A percentile compares a stretch with the other conserved stretches of the same genome.
phyloP scores from a whole-genome alignment of 2,329 filamentous ascomycete species.

The Verticillium nonalfalfae region DNA sequence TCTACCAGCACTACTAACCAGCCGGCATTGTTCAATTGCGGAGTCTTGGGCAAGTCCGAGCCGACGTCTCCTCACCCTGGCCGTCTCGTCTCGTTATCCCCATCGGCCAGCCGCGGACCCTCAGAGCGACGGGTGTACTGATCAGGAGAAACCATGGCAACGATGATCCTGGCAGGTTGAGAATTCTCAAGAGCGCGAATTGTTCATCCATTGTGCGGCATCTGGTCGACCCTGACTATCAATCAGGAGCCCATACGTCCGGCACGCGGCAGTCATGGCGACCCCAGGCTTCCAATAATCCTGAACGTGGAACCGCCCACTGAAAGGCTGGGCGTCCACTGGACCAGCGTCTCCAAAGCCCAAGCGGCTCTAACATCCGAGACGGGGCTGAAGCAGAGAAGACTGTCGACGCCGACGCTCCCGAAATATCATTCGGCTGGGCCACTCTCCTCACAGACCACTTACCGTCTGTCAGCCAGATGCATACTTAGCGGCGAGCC shows the following conservation, averaged over 20 bases:
- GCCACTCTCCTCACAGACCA: neutral
- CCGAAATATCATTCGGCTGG: neutral
- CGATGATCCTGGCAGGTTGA: too few relatives aligned
- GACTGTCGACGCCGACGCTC: neutral
- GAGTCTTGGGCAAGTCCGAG: neutral
- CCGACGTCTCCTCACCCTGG: neutral
- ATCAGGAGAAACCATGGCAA: too few relatives aligned
- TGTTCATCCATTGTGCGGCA: neutral
- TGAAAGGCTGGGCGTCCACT: neutral
- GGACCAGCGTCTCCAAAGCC: neutral
- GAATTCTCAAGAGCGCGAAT: too few relatives aligned
- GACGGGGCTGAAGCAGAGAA: neutral
- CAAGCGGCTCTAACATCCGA: neutral
- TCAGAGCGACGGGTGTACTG: neutral
- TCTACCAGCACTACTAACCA: neutral
- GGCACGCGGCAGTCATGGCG: neutral
- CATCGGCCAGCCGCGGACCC: neutral
- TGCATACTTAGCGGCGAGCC: neutral
- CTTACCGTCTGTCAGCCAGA: neutral
- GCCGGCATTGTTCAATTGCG: neutral
- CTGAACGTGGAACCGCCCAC: neutral
- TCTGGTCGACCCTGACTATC: neutral
- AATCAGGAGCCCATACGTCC: neutral
- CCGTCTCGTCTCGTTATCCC: neutral
- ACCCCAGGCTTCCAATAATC: neutral